These are phyloP conservation scores for Fusarium incarnatum DNA, from an alignment of 2,329 filamentous ascomycete genomes.

Conservation along the genomic window DNA sequence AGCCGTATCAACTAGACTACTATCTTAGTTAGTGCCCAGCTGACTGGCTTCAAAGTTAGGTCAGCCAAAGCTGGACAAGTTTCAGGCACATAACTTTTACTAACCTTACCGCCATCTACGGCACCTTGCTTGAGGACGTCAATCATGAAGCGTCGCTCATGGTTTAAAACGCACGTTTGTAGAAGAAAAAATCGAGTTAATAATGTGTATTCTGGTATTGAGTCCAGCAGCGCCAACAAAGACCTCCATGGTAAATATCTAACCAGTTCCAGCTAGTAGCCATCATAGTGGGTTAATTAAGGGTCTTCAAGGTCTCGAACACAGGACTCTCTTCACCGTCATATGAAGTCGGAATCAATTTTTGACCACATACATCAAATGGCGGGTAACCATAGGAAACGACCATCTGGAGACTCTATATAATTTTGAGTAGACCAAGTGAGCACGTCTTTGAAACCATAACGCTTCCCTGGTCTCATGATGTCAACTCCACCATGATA, in stretches of 20 bases:
- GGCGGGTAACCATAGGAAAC: constrained; percentile 18
- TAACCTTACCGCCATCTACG: background rate
- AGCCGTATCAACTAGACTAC: background rate
- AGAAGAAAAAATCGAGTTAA: background rate
- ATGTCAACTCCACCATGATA: constrained; percentile 29
- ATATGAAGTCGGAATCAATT: constrained; percentile 6
- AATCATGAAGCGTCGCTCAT: constrained; percentile 1
- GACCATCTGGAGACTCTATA: too few relatives aligned
- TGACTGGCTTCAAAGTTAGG: background rate
- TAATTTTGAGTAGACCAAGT: background rate
- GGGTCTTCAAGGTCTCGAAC: constrained; percentile 14
- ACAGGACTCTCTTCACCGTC: constrained; percentile 2
- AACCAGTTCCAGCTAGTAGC: constrained; percentile 13
- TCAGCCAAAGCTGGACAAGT: background rate
- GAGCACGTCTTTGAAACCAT: background rate
- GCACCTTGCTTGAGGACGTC: background rate
- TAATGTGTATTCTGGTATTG: background rate
- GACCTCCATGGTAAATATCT: background rate
- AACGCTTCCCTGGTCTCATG: constrained; percentile 29
- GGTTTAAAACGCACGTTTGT: background rate
- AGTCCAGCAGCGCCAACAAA: constrained; percentile 1
- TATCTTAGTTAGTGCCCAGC: background rate
- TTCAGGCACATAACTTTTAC: background rate
- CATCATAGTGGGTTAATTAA: constrained; percentile 1
- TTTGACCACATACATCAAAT: constrained; percentile 5